These are phyloP conservation scores for Diplodia corticola DNA, from an alignment of 2,329 filamentous ascomycete genomes.

Conservation along the genomic window DNA sequence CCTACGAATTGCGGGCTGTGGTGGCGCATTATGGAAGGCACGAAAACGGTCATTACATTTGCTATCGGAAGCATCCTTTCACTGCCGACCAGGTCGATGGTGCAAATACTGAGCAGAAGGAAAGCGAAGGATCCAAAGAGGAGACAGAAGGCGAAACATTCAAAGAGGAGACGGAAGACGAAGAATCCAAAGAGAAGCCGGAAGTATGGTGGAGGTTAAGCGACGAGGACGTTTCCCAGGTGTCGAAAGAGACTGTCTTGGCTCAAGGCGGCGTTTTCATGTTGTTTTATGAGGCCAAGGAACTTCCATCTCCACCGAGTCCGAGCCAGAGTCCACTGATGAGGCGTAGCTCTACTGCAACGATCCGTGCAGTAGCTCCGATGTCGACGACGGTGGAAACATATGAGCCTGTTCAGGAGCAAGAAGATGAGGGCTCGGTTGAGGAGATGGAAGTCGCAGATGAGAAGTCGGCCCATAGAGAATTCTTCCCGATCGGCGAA, in stretches of 20 bases:
- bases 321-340: neutral
- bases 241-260: constrained; percentile 72
- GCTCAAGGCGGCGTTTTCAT: constrained; percentile 86
- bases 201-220: constrained; percentile 86
- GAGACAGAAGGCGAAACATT: constrained; percentile 43
- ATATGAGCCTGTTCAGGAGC: constrained; percentile 17
- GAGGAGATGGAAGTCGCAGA: neutral
- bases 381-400: neutral
- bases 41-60: constrained; percentile 95
- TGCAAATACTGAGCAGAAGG: constrained; percentile 3
- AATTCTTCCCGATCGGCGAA: neutral
- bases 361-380: constrained; percentile 11
- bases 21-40: constrained; percentile 88
- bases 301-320: constrained; percentile 11
- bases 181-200: constrained; percentile 18
- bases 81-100: neutral
- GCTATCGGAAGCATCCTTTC: constrained; percentile 71
- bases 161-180: neutral
- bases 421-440: constrained; percentile 15
- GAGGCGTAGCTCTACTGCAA: constrained; percentile 19
- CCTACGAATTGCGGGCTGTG: constrained; percentile 79
- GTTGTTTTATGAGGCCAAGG: constrained; percentile 80
- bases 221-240: constrained; percentile 77
- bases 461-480: neutral
- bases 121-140: neutral